Conservation (phyloP, 768 basidiomycete species). For the Phanerodontia chrysosporium region DNA sequence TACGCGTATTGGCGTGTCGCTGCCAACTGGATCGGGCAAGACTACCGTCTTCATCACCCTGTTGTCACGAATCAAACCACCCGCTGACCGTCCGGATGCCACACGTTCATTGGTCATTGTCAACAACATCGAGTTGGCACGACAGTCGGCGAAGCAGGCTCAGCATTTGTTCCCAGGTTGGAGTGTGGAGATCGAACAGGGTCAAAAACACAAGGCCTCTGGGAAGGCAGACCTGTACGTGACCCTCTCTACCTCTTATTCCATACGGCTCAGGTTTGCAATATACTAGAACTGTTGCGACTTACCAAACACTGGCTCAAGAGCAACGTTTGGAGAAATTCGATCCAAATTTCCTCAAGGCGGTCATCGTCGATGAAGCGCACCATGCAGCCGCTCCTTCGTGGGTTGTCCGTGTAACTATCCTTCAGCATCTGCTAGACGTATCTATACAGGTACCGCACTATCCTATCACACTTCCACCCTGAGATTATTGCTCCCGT, state of each 20-base stretch:
- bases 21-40: conserved; percentile 84
- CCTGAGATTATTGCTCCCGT: conserved; percentile 34
- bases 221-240: conserved; percentile 84
- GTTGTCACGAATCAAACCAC: conserved; percentile 56
- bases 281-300: conserved; percentile 69
- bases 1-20: conserved; percentile 76
- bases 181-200: conserved; percentile 92
- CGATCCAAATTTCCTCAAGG: conserved; percentile 59
- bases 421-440: conserved; percentile 9
- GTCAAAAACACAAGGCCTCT: conserved; percentile 63
- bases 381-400: conserved; percentile 94
- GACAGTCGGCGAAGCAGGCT: conserved; percentile 78
- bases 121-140: conserved; percentile 84
- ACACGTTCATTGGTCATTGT: conserved; percentile 76
- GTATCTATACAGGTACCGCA: conserved; percentile 56
- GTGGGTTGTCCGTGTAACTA: conserved; percentile 36
- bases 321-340: conserved; percentile 70
- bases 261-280: background rate
- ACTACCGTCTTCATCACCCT: conserved; percentile 90
- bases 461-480: conserved; percentile 82
- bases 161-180: conserved; percentile 61
- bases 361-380: conserved; percentile 87
- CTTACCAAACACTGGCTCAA: conserved; percentile 79
- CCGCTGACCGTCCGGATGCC: conserved; percentile 38
- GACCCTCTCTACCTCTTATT: background rate